Evolutionary conservation across 1,284 basidiomycete genomes (phyloP).

Genomic region (Thelephora terrestris): DNA sequence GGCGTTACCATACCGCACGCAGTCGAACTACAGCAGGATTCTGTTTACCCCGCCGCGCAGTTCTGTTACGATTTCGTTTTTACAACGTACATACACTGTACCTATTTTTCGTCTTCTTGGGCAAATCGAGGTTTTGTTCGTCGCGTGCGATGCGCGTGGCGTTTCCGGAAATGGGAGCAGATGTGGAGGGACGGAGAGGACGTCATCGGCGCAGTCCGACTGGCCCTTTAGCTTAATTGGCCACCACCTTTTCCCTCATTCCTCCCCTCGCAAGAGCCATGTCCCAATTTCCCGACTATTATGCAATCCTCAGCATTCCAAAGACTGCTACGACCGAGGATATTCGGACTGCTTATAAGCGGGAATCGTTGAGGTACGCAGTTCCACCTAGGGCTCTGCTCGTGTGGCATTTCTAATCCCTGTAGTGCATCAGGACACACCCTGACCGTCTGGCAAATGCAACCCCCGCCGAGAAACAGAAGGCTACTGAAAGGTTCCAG

Average conservation of each 20-base stretch:
- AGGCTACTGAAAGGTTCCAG: constrained; percentile 78
- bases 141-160: no score
- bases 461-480: constrained; percentile 57
- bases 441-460: constrained; percentile 83
- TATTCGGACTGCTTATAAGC: constrained; percentile 75
- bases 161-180: no score
- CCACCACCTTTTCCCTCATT: constrained; percentile 1
- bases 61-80: background rate
- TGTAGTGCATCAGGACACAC: constrained; percentile 53
- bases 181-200: background rate
- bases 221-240: no score
- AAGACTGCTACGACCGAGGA: constrained; percentile 61
- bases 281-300: constrained; percentile 71
- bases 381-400: no score
- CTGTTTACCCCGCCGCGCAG: background rate
- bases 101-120: background rate
- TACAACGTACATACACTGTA: background rate
- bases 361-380: constrained; percentile 54
- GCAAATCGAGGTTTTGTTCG: no score
- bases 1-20: background rate
- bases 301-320: constrained; percentile 49
- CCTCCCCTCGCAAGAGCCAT: constrained; percentile 20
- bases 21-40: constrained; percentile 8
- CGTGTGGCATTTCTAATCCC: constrained; percentile 4
- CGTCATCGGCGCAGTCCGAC: background rate